Base-by-base conservation (phyloP, 2,329 filamentous ascomycete genomes). In the Dactylella cylindrospora region DNA sequence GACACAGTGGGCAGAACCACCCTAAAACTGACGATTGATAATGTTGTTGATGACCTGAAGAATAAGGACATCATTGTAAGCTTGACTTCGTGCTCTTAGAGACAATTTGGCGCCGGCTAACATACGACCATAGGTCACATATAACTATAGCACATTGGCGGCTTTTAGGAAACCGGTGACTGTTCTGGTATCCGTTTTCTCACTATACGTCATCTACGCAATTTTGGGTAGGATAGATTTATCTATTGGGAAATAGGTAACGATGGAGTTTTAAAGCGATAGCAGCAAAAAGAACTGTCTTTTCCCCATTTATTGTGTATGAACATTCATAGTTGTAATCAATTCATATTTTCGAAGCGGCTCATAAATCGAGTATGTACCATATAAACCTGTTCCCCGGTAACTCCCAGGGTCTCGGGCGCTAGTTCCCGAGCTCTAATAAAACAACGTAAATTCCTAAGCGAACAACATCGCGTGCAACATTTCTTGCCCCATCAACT, bases 1-100 rank as follows among this genome's bases (percentile, higher is more conserved):
- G 93, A 98, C 74, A 97, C 93, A 0, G 70, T 91, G 25, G 93
- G 93, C 64, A 87, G 93, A 66, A 94, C 91, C 0, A 81, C 84
- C 0, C 78, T 98, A 62, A 84, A 80, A 44, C 79, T 98, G 70
- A 86, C 85, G 64, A 88, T 89, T 5, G 79, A 84, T 68, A 97
- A 96, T 72, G 77, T 97, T 46, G 88, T 94, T 1, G 93, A 98
- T 68, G 93, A 97, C 67, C 82, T 90, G 70, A 81, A 90, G 49
- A 89, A 90, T 70, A 84, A 87, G 25, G 84, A 93, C 66, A 74
- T 97, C 17, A 77, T 95, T 68, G 86, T 79, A 72, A 67, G 74
- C 71, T 49, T 36, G 3, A 4, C 13, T 35, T 17, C 22, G 33
- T 5, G 33, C 31, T 20, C 43, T 19, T 46, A 4, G n/a, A 25